Evolutionary conservation across 192 early-diverging fungal genomes (phyloP), one percentile per base, ranked within the genome.

Genomic region (Chytriomyces sp.): DNA sequence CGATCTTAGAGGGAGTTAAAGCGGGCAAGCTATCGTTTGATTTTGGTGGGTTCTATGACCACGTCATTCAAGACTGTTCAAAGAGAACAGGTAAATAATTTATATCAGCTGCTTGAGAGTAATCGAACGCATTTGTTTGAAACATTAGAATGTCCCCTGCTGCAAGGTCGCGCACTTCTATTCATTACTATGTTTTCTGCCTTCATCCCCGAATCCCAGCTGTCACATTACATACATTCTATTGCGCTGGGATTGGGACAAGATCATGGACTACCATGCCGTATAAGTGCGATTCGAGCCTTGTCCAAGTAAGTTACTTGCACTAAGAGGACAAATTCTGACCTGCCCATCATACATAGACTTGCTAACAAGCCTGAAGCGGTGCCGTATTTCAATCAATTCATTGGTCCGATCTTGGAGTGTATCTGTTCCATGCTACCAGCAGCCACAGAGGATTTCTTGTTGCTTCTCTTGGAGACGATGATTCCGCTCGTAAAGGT

Each of bases 101-200:
- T 37, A 1, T n/a, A 3, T 41, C 4, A 26, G 33, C 34, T 63
- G 19, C 59, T 37, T 60, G 39, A 44, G n/a, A 4, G 34, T 58
- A 34, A 52, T 25, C 10, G 53, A 53, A 34, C n/a, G 31, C 28
- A 26, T 69, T 31, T 63, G 34, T 38, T n/a, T n/a, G n/a, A n/a
- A n/a, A n/a, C n/a, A n/a, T n/a, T 75, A 83, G 88, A 88, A 6
- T 80, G 69, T 49, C 96, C 96, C 6, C 94, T 94, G 76, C 84
- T 93, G 65, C 92, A 94, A 77, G 94, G 95, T 3, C 93, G 96
- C 14, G 90, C 94, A 1, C 87, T 98, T 59, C 90, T 94, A 19
- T 95, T 96, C 85, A 86, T 91, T 2, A 90, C 90, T 53, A 85
- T 90, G 71, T 93, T 94, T 85, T 89, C 90, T 19, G 79, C 84